These are phyloP conservation scores for Aspergillus taichungensis DNA, from an alignment of 495 filamentous ascomycete genomes.

Conservation along the genomic window DNA sequence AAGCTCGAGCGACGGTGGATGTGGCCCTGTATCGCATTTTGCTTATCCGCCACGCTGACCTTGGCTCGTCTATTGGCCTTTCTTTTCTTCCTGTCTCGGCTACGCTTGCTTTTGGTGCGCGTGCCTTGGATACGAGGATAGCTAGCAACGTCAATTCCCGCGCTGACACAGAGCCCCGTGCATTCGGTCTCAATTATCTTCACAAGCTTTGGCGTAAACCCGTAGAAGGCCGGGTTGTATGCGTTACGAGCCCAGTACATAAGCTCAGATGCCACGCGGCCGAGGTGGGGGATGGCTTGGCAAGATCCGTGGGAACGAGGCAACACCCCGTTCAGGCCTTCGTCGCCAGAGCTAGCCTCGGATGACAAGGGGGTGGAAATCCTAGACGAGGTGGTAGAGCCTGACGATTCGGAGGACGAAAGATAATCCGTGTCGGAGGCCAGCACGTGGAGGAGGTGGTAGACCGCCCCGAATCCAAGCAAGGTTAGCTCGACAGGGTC, in stretches of 20 bases:
- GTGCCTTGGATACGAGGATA: slow-evolving; percentile 19
- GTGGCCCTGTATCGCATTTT: too few relatives aligned
- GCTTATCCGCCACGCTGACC: not conserved
- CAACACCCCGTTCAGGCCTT: slow-evolving; percentile 9
- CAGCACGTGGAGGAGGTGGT: slow-evolving; percentile 55
- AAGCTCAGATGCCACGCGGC: slow-evolving; percentile 34
- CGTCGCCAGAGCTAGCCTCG: slow-evolving; percentile 22
- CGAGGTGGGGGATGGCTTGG: slow-evolving; percentile 29
- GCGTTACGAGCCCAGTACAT: slow-evolving; percentile 42
- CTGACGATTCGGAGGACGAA: slow-evolving; percentile 29
- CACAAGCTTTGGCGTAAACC: slow-evolving; percentile 30
- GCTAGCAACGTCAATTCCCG: slow-evolving; percentile 32
- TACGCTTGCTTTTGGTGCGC: slow-evolving; percentile 7
- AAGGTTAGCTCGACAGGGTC: slow-evolving; percentile 51
- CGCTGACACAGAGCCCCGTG: slow-evolving; percentile 25
- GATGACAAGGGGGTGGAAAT: slow-evolving; percentile 10
- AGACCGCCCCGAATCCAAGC: slow-evolving; percentile 69
- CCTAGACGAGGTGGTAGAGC: slow-evolving; percentile 17
- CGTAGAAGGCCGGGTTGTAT: slow-evolving; percentile 40
- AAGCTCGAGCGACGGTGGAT: not conserved
- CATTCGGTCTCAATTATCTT: slow-evolving; percentile 35
- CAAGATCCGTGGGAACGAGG: not conserved
- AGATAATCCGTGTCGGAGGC: slow-evolving; percentile 45
- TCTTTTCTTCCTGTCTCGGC: slow-evolving; percentile 10
- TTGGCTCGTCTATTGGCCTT: slow-evolving; percentile 1